These are phyloP conservation scores for Fusarium metavorans DNA, from an alignment of 2,329 filamentous ascomycete species.

Conservation along the genomic window DNA sequence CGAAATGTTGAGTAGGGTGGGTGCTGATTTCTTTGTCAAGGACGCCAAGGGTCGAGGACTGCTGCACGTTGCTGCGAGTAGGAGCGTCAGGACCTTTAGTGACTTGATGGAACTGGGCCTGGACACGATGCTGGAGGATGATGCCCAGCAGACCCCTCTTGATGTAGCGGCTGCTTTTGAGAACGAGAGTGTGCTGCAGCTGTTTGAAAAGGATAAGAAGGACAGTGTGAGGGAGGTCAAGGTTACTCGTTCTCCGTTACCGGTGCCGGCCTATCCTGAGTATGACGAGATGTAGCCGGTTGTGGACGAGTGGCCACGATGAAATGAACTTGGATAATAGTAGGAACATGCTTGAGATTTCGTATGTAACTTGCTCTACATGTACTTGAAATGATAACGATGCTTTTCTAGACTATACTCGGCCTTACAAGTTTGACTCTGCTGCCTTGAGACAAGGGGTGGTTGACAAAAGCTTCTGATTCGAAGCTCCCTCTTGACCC, in stretches of 20 bases:
- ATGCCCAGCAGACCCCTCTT: conserved; percentile 45
- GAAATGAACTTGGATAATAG: background rate
- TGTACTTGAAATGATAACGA: background rate
- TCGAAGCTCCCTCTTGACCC: background rate
- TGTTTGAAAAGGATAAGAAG: conserved; percentile 45
- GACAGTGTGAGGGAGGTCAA: background rate
- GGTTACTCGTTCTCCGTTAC: background rate
- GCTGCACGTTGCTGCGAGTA: conserved; percentile 46
- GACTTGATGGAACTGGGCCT: conserved; percentile 43
- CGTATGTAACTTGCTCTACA: background rate
- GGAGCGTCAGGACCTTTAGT: conserved; percentile 36
- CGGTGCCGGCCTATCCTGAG: background rate
- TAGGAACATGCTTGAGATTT: background rate
- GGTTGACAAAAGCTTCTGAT: background rate
- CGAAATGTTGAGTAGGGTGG: conserved; percentile 28
- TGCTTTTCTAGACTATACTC: background rate
- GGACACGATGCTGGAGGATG: conserved; percentile 47
- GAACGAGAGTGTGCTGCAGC: conserved; percentile 41
- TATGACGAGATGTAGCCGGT: background rate
- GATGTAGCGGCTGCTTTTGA: conserved; percentile 50
- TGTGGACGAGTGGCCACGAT: background rate
- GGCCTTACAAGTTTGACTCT: background rate
- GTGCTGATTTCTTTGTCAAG: conserved; percentile 43
- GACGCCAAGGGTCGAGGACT: conserved; percentile 44
- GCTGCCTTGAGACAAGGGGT: background rate